Percentiles rank a stretch among this genome's conserved stretches.
Evolutionary conservation across 139 green algal species (phyloP).

Genomic region (Choricystis sp.): DNA sequence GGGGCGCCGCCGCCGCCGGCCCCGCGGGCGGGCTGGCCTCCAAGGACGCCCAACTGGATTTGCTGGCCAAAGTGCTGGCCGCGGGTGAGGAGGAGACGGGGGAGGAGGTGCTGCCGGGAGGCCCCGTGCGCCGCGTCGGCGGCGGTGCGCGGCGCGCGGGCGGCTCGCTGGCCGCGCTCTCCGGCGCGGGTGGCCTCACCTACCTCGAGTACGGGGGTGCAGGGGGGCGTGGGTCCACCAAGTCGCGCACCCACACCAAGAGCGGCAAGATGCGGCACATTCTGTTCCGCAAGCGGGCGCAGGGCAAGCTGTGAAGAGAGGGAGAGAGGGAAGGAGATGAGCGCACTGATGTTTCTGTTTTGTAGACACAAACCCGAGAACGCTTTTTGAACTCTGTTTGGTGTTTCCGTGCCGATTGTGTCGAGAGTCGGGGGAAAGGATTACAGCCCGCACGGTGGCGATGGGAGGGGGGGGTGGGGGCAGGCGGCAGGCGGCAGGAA

Average conservation of each 20-base stretch:
- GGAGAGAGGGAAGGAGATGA: neutral
- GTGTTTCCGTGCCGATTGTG: no score
- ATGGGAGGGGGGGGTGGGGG: no score
- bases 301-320: neutral
- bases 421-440: no score
- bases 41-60: slow-evolving; percentile 49
- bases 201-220: slow-evolving; percentile 54
- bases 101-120: slow-evolving; percentile 38
- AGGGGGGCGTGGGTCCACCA: neutral
- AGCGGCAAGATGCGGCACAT: neutral
- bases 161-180: slow-evolving; percentile 54
- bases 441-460: no score
- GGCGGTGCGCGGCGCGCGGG: slow-evolving; percentile 20
- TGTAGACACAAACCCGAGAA: neutral
- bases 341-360: neutral
- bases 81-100: slow-evolving; percentile 47
- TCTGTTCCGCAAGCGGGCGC: slow-evolving; percentile 2
- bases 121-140: slow-evolving; percentile 5
- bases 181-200: slow-evolving; percentile 43
- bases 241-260: slow-evolving; percentile 2
- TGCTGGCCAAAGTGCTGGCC: slow-evolving; percentile 46
- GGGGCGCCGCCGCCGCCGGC: neutral
- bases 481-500: no score
- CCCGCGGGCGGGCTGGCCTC: slow-evolving; percentile 22
- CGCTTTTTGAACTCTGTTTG: neutral